Evolutionary conservation across 306 rosid genomes (phyloP), one percentile per base, ranked within the genome.

Genomic region (Lathyrus sativus): DNA sequence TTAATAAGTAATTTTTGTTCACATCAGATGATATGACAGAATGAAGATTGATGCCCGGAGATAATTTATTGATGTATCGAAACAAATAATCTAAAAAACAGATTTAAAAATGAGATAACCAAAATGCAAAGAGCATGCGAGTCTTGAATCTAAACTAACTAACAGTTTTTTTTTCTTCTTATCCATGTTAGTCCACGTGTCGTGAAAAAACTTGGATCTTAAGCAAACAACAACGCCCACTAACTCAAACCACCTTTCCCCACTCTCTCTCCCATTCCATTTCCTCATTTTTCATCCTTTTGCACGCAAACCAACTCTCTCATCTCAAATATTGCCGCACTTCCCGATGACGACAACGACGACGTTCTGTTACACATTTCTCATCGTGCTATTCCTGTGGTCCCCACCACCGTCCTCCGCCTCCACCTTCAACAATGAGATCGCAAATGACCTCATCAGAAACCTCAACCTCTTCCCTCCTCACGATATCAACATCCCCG

Each of bases 381-480:
- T 75, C 10, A 7, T 62, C 9, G 13, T 72, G 3, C 46, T 77
- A 9, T 35, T 84, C 53, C 13, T 81, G 33, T 17, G 11, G 6
- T 56, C 41, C 6, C 19, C 74, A 38, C 76, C 67, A 58, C 68
- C 84, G 9, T 62, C 84, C 51, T 76, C 75, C 50, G 66, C 56
- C 50, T 0, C 28, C 12, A 60, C 9, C 3, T 12, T 43, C 35
- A 39, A 62, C 50, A 3, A 19, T 7, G 67, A 41, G 0, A 8
- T 1, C 0, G 50, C 6, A 9, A 7, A 81, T 76, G 70, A 83
- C 72, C 81, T 91, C 4, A 87, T 92, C 74, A 67, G 81, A 6
- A 87, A 74, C 50, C 85, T 92, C 46, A 92, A 92, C 60, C 82
- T 92, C 57, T 92, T 89, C 67, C 98, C 98, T 19, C 51, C 70